Evolutionary conservation across 306 rosid species (phyloP), one percentile per base, ranked within the genome.

Genomic region (Casuarina glauca): DNA sequence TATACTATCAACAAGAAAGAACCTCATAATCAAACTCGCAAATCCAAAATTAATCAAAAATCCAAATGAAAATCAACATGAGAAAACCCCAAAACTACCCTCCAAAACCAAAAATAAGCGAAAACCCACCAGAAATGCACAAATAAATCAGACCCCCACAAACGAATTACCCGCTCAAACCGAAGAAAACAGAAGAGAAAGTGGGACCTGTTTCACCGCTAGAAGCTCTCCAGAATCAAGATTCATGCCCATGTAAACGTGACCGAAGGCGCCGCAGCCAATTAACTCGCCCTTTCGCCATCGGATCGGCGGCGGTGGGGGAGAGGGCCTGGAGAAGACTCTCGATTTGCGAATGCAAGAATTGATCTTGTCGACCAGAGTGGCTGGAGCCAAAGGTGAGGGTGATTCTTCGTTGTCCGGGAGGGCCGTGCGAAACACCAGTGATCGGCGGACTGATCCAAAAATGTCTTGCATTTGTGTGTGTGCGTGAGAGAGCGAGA

Each of bases 261-360:
- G 97, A 3, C 99, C 99, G 66, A 96, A 96, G 72, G 99, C 98
- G 39, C 99, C 99, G 74, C 96, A 96, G 49, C 99, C 99, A 77
- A 96, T 93, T 90, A 96, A 87, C 84, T 96, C 99, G 39, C 99
- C 99, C 75, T 93, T 96, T 57, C 98, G 94, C 99, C 99, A 96
- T 90, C 99, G 91, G 88, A 96, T 96, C 86, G 89, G 82, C 10
- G 83, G 72, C 12, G 90, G 77, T 51, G 81, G 79, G 38, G 75
- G 57, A 3, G 83, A 88, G 54, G 86, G 91, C 78, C 82, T 93
- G 38, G 96, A 88, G 83, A 96, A 93, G 52, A 91, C 98, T 87
- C 91, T 86, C 74, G 99, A 96, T 82, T 82, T 93, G 1, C 96
- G 94, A 67, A 96, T 86, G 69, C 93, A 89, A 44, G 85, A 83